Evolutionary conservation across 306 rosid species (phyloP).

Genomic region (Myrica gale): DNA sequence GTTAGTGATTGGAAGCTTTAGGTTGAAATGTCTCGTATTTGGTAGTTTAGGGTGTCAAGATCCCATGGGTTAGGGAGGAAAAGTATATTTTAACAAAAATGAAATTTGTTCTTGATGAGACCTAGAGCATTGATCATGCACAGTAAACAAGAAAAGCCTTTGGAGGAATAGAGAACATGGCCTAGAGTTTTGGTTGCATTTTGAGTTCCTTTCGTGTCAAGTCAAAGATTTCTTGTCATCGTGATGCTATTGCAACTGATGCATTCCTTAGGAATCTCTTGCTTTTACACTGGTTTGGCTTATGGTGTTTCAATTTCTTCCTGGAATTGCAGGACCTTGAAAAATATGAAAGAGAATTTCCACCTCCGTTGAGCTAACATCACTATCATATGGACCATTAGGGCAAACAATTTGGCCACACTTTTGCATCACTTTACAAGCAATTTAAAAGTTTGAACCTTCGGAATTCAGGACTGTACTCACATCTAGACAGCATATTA

Average conservation of each 20-base stretch:
- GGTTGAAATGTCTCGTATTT: no score
- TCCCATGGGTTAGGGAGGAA: no score
- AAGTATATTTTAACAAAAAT: no score
- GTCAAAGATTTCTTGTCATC: background rate
- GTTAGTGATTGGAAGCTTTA: no score
- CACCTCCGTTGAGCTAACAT: background rate
- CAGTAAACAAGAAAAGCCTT: background rate
- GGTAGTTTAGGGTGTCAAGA: no score
- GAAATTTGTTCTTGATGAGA: background rate
- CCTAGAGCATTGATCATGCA: background rate
- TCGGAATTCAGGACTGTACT: background rate
- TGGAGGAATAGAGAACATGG: background rate
- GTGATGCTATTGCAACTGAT: background rate
- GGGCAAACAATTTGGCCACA: background rate
- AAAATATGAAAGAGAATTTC: background rate
- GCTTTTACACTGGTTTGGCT: background rate
- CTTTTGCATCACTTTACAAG: background rate
- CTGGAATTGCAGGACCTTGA: background rate
- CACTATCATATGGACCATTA: background rate
- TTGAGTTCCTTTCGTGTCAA: background rate
- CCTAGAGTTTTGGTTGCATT: background rate
- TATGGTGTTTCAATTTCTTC: background rate
- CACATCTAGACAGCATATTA: background rate
- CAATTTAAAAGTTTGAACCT: background rate
- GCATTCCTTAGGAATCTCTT: background rate